Evolutionary conservation across 1,284 basidiomycete species (phyloP).

Genomic region (Melampsora larici-populina): DNA sequence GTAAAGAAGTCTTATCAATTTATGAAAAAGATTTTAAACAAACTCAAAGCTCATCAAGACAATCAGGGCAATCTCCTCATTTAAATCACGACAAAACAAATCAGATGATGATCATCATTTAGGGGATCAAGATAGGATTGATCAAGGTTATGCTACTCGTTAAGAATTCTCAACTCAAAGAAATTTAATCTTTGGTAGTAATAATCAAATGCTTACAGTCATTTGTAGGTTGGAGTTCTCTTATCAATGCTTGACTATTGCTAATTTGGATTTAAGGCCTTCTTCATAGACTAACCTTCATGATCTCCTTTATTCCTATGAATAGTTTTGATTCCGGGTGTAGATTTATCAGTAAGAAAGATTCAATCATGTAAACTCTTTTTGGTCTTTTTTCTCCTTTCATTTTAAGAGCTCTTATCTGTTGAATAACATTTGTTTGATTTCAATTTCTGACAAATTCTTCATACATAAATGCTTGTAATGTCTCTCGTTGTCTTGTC

Average conservation of each 20-base stretch:
- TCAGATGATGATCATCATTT: no score
- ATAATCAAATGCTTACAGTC: slow-evolving; percentile 75
- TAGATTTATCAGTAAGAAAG: slow-evolving; percentile 85
- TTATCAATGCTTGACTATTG: no score
- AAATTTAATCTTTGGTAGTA: slow-evolving; percentile 69
- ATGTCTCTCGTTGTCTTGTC: no score
- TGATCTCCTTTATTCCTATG: no score
- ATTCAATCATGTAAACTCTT: slow-evolving; percentile 74
- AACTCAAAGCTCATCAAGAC: slow-evolving; percentile 21
- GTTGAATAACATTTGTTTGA: no score
- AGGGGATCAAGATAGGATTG: slow-evolving; percentile 22
- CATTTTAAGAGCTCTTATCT: no score
- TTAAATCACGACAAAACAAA: slow-evolving; percentile 26
- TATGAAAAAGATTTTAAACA: slow-evolving; percentile 37
- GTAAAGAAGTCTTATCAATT: slow-evolving; percentile 14
- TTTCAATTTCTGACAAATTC: no score
- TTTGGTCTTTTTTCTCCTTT: no score
- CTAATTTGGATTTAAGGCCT: no score
- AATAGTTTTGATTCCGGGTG: slow-evolving; percentile 80
- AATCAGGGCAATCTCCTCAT: slow-evolving; percentile 37
- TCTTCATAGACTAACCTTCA: no score
- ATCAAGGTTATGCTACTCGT: slow-evolving; percentile 94
- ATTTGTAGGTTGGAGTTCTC: slow-evolving; percentile 75
- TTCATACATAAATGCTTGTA: no score
- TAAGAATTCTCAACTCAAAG: slow-evolving; percentile 86